phyloP scores from a whole-genome alignment of 1,284 basidiomycete genomes.

The Cryptococcus sp. region DNA sequence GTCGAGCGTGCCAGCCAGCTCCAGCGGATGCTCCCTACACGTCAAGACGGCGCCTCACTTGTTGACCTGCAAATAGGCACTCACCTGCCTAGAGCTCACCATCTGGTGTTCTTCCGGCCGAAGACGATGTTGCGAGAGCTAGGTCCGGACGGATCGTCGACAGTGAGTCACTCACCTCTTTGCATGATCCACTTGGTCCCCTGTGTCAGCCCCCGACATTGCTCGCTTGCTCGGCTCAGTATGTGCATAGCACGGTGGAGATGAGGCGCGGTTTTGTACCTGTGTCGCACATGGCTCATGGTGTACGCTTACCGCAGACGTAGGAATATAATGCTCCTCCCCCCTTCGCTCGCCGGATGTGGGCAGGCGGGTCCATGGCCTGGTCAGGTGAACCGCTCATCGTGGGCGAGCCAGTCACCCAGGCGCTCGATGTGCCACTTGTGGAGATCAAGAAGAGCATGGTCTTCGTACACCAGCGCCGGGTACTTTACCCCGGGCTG shows the following conservation, averaged over 20 bases:
- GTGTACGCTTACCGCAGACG: neutral
- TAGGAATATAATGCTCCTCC: conserved; percentile 57
- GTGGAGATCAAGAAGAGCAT: conserved; percentile 68
- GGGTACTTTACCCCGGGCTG: conserved; percentile 37
- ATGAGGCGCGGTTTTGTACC: neutral
- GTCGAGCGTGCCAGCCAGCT: conserved; percentile 12
- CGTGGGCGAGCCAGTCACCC: conserved; percentile 58
- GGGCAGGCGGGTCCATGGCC: conserved; percentile 69
- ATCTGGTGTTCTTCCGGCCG: conserved; percentile 71
- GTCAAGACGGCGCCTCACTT: conserved; percentile 50
- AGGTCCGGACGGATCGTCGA: conserved; percentile 58
- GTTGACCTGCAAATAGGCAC: conserved; percentile 39
- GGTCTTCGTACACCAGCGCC: conserved; percentile 70
- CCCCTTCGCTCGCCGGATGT: conserved; percentile 75
- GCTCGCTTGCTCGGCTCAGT: no score
- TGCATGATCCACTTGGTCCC: neutral
- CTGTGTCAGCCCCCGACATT: no score
- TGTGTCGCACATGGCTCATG: neutral
- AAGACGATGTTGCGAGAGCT: conserved; percentile 60
- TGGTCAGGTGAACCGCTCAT: conserved; percentile 59
- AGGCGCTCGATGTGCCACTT: conserved; percentile 56
- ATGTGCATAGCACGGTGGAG: no score
- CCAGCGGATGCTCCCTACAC: conserved; percentile 61
- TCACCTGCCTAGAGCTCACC: conserved; percentile 61
- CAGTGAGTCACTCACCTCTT: conserved; percentile 54